These are phyloP conservation scores for Naganishia friedmannii DNA, from an alignment of 768 basidiomycete genomes.

Conservation along the genomic window DNA sequence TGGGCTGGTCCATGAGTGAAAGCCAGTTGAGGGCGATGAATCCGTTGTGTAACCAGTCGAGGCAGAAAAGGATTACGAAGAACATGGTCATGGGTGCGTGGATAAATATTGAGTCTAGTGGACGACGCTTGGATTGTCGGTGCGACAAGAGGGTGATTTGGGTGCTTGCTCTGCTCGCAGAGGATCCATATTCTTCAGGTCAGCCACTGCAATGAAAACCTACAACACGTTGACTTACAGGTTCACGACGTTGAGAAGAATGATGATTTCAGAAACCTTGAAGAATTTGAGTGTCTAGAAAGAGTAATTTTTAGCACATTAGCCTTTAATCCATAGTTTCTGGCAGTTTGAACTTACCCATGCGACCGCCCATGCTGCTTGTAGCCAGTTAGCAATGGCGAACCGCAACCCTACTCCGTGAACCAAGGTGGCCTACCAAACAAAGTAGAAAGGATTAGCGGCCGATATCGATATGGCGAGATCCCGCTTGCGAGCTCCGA, in stretches of 20 bases:
- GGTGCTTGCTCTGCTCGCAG: slow-evolving; percentile 60
- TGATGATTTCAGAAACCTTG: slow-evolving; percentile 68
- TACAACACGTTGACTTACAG: slow-evolving; percentile 52
- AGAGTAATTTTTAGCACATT: not conserved
- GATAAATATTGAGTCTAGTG: slow-evolving; percentile 75
- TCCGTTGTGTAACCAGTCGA: slow-evolving; percentile 60
- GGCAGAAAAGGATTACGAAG: slow-evolving; percentile 63
- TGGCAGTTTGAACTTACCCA: slow-evolving; percentile 53
- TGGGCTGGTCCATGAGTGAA: slow-evolving; percentile 58
- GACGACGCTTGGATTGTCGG: slow-evolving; percentile 53
- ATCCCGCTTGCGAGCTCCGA: too few species aligned
- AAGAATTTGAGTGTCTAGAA: slow-evolving; percentile 70
- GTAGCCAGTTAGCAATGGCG: slow-evolving; percentile 72
- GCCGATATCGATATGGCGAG: not conserved
- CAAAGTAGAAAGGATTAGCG: not conserved
- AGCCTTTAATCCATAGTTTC: not conserved
- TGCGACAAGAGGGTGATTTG: slow-evolving; percentile 75
- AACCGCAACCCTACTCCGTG: slow-evolving; percentile 77
- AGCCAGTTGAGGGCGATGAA: slow-evolving; percentile 69
- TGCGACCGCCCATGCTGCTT: slow-evolving; percentile 74
- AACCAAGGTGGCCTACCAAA: slow-evolving; percentile 62
- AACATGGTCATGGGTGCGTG: slow-evolving; percentile 68
- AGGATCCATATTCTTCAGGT: not conserved
- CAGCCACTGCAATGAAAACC: not conserved
- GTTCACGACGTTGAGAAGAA: slow-evolving; percentile 67